A percentile compares a stretch with the other conserved stretches of the same genome.
phyloP scores from a whole-genome alignment of 2,329 filamentous ascomycete species.

The Colletotrichum destructivum region DNA sequence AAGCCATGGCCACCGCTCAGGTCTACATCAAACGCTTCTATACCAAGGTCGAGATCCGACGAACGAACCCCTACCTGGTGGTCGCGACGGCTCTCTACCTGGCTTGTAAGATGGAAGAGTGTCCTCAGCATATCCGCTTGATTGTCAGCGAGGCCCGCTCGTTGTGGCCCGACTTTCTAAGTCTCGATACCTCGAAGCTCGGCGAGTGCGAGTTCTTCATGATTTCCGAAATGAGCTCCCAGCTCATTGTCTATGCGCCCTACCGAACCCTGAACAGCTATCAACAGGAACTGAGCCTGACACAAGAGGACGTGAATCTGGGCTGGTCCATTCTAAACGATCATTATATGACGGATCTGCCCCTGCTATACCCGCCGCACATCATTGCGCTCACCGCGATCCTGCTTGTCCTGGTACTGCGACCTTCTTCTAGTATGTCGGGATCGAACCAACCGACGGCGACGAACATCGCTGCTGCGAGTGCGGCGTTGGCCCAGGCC shows the following conservation, averaged over 20 bases:
- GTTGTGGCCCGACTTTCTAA: constrained; percentile 85
- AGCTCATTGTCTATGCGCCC: constrained; percentile 91
- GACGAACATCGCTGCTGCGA: constrained; percentile 64
- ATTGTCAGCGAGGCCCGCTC: constrained; percentile 89
- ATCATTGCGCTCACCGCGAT: constrained; percentile 90
- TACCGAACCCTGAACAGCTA: constrained; percentile 85
- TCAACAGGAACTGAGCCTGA: constrained; percentile 77
- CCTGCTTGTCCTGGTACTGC: constrained; percentile 85
- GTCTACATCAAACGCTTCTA: constrained; percentile 97
- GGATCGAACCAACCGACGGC: constrained; percentile 53
- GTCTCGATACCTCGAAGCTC: constrained; percentile 84
- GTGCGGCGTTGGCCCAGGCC: constrained; percentile 64
- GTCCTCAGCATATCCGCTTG: constrained; percentile 93
- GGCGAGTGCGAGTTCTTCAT: constrained; percentile 95
- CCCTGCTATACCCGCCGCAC: constrained; percentile 88
- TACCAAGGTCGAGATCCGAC: constrained; percentile 88
- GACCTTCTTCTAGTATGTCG: constrained; percentile 64
- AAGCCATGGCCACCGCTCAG: constrained; percentile 93
- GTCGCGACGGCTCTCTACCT: constrained; percentile 95
- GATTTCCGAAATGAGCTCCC: constrained; percentile 91
- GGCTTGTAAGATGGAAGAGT: constrained; percentile 98
- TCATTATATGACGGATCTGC: constrained; percentile 92
- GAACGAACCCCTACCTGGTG: constrained; percentile 93
- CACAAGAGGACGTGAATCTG: constrained; percentile 83
- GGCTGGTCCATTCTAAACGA: constrained; percentile 92